Base-by-base conservation (phyloP, 192 early-diverging fungal species). In the Spinellus fusiger region DNA sequence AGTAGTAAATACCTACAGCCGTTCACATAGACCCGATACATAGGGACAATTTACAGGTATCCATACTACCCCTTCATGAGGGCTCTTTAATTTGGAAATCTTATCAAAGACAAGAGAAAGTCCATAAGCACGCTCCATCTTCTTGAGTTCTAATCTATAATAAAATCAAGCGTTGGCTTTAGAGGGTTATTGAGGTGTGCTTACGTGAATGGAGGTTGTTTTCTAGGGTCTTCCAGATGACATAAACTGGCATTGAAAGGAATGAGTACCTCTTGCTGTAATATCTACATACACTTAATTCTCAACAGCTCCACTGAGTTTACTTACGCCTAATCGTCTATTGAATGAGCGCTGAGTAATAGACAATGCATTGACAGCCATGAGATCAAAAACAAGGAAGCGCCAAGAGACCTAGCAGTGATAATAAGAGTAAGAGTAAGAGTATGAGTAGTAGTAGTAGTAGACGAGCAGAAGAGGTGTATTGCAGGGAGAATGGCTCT, bases 41-140 rank as follows among this genome's bases (percentile, higher is more conserved):
- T 85, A 85, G 6, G 84, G 78, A 23, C 65, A 75, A 40, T 71
- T 75, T 1, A 83, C 81, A 40, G 86, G 82, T 3, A 84, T 86
- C 71, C 88, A 91, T 31, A 91, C 83, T 22, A 91, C 64, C 0
- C 89, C 87, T 40, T 91, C 87, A 18, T 74, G 84, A 50, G 79
- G 82, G 63, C 89, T 87, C 22, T 83, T 80, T 44, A 84, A 71
- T 29, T 66, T 70, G 18, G 79, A 73, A n/a, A 88, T 88, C 34
- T 81, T 70, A 50, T 86, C 80, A 47, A 91, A 79, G 23, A 91
- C 77, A 18, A 74, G 25, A 31, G 62, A 72, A 20, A 81, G 49
- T 23, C 78, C 77, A 62, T 85, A 85, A 3, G 84, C 75, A 16
- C 76, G 65, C 54, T 85, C 73, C 80, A 83, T 81, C 5, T 71